phyloP scores from a whole-genome alignment of 371 early-diverging fungal genomes.

The Mucor sp. region DNA sequence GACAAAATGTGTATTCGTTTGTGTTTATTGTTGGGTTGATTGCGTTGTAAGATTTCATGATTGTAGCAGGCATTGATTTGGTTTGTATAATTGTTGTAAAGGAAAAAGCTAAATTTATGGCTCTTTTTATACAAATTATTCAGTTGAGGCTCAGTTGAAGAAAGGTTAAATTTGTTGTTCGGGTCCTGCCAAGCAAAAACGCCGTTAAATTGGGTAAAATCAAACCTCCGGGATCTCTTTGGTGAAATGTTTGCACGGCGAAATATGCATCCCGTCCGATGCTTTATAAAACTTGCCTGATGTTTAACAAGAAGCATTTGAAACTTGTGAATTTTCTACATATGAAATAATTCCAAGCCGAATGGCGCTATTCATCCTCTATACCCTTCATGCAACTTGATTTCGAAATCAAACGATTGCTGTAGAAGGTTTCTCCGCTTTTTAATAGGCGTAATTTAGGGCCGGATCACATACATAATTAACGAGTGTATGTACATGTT shows the following conservation, averaged over 20 bases:
- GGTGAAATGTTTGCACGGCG: background rate
- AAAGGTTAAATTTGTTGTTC: background rate
- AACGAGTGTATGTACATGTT: background rate
- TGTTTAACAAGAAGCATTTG: background rate
- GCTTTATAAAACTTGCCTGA: background rate
- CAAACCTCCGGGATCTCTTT: background rate
- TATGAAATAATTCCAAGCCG: background rate
- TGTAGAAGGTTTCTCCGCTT: background rate
- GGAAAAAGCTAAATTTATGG: background rate
- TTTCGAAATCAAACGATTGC: background rate
- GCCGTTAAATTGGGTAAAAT: background rate
- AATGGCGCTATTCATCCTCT: background rate
- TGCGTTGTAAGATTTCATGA: background rate
- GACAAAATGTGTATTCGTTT: slow-evolving; percentile 23
- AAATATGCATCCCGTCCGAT: background rate
- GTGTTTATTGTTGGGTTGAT: background rate
- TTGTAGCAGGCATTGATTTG: background rate
- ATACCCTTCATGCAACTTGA: background rate
- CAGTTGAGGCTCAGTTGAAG: background rate
- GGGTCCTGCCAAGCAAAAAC: background rate
- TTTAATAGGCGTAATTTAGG: background rate
- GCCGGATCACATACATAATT: background rate
- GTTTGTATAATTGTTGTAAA: background rate
- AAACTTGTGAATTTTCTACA: background rate
- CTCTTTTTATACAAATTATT: background rate